These are phyloP conservation scores for Solanum virginianum DNA, from an alignment of 257 asterid genomes.

Conservation along the genomic window DNA sequence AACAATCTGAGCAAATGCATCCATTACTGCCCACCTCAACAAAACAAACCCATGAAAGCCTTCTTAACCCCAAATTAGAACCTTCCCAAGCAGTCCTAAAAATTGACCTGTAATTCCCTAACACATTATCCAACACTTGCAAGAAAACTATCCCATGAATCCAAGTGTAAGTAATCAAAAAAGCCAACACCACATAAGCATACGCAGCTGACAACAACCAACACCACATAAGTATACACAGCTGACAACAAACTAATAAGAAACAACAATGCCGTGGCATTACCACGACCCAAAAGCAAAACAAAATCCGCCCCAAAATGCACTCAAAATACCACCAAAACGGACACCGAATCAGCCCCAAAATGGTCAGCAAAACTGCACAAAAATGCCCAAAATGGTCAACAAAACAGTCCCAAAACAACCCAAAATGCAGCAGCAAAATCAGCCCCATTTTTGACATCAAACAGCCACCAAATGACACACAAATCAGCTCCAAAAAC, in stretches of 20 bases:
- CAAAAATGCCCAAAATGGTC: too few species aligned
- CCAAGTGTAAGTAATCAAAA: constrained; percentile 67
- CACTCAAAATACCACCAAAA: too few species aligned
- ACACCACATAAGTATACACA: too few species aligned
- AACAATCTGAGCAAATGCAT: constrained; percentile 69
- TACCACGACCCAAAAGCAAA: constrained; percentile 56
- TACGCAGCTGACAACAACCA: constrained; percentile 52
- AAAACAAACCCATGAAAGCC: constrained; percentile 66
- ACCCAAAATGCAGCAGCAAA: too few species aligned
- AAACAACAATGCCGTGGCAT: constrained; percentile 40
- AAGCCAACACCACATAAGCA: constrained; percentile 59
- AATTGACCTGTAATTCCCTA: constrained; percentile 43
- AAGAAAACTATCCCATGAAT: constrained; percentile 59
- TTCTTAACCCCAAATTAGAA: constrained; percentile 54
- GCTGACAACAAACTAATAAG: constrained; percentile 43
- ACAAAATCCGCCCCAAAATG: too few species aligned
- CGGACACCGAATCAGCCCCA: too few species aligned
- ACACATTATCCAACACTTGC: constrained; percentile 54
- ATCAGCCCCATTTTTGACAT: too few species aligned
- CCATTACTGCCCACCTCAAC: constrained; percentile 93
- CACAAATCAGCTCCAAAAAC: too few species aligned
- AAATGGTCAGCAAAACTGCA: too few species aligned
- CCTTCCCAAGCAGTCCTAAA: constrained; percentile 70
- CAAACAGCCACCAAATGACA: too few species aligned
- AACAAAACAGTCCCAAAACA: too few species aligned